A percentile compares a stretch with the other conserved stretches of the same genome.
phyloP scores from a whole-genome alignment of 352 stramenopile species.

The Phytophthora kernoviae region DNA sequence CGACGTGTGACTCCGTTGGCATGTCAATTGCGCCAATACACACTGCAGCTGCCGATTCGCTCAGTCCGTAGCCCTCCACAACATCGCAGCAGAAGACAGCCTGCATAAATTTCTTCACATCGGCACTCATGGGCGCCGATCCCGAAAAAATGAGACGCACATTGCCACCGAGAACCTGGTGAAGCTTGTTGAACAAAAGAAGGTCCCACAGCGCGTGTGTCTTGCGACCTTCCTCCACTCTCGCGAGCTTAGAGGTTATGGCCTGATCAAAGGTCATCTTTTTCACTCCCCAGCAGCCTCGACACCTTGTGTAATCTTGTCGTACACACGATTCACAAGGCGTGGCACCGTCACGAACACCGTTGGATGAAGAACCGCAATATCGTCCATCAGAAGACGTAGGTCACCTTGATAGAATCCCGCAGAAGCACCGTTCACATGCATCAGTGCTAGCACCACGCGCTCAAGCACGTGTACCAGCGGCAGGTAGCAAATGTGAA shows the following conservation, averaged over 20 bases:
- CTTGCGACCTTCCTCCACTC: constrained; percentile 36
- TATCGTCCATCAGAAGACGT: constrained; percentile 91
- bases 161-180: constrained; percentile 83
- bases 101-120: constrained; percentile 94
- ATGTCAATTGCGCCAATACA: constrained; percentile 64
- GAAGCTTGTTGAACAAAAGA: constrained; percentile 94
- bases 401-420: constrained; percentile 83
- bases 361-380: constrained; percentile 88
- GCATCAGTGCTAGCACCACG: constrained; percentile 72
- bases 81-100: constrained; percentile 89
- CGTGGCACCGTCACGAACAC: constrained; percentile 93
- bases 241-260: constrained; percentile 42
- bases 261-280: constrained; percentile 54
- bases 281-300: constrained; percentile 39
- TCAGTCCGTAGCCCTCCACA: constrained; percentile 95
- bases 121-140: constrained; percentile 88
- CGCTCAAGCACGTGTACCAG: constrained; percentile 97
- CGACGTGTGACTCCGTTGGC: constrained; percentile 87
- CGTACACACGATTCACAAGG: constrained; percentile 95
- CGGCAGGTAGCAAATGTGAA: constrained; percentile 95
- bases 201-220: constrained; percentile 87
- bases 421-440: constrained; percentile 85
- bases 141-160: constrained; percentile 91
- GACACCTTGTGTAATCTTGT: constrained; percentile 88
- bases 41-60: constrained; percentile 87